Percentiles rank a stretch among this genome's conserved stretches.
Conservation (phyloP, 179 eudicot genomes). For the Sideroxylon spinosum region DNA sequence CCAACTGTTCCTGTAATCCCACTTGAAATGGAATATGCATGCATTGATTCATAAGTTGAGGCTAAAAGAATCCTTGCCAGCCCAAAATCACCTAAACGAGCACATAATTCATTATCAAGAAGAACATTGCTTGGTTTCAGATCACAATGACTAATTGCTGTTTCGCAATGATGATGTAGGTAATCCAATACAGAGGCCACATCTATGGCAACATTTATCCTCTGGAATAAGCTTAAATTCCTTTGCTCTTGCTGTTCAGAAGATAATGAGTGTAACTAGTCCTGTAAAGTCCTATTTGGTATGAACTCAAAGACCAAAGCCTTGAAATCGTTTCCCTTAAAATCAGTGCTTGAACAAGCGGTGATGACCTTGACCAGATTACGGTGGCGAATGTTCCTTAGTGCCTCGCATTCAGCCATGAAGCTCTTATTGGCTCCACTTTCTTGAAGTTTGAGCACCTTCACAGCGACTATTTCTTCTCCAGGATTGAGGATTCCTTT, state of each 20-base stretch:
- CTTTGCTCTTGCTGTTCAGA: background rate
- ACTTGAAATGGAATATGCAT: slow-evolving; percentile 1
- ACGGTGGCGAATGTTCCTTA: slow-evolving; percentile 16
- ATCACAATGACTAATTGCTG: slow-evolving; percentile 22
- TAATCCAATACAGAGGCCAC: slow-evolving; percentile 31
- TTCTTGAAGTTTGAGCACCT: slow-evolving; percentile 24
- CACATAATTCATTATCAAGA: slow-evolving; percentile 18
- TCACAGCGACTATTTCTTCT: slow-evolving; percentile 19
- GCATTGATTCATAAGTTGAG: background rate
- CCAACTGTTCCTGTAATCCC: slow-evolving; percentile 29
- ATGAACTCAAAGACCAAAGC: slow-evolving; percentile 31
- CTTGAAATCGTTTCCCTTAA: slow-evolving; percentile 24
- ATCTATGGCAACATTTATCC: slow-evolving; percentile 26
- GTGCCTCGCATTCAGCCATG: slow-evolving; percentile 24
- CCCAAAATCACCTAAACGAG: slow-evolving; percentile 22
- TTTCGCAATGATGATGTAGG: slow-evolving; percentile 20
- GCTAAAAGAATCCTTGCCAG: background rate
- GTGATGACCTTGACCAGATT: slow-evolving; percentile 27
- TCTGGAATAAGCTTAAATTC: slow-evolving; percentile 17
- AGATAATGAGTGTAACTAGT: slow-evolving; percentile 18
- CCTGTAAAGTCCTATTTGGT: slow-evolving; percentile 25
- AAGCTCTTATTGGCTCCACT: slow-evolving; percentile 24
- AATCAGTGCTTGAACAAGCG: slow-evolving; percentile 26
- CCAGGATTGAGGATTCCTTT: slow-evolving; percentile 16
- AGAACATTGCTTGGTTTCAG: slow-evolving; percentile 28